A percentile compares a stretch with the other conserved stretches of the same genome.
Conservation (phyloP, 2,329 filamentous ascomycete species). For the Scytalidium sp. region DNA sequence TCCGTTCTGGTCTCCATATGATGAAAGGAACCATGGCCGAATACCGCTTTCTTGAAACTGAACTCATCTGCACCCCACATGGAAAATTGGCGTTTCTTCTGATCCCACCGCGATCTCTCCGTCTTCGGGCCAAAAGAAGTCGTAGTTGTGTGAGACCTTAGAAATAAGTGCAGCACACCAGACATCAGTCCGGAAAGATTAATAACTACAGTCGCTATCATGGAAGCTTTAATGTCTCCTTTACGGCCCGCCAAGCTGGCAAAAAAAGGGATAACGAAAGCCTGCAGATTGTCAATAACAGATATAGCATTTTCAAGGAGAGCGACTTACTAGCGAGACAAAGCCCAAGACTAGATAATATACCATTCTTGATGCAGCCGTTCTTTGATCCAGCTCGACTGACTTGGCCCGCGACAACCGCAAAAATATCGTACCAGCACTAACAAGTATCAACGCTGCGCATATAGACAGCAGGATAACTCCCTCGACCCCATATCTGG, state of each 20-base stretch:
- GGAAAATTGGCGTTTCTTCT: constrained; percentile 45
- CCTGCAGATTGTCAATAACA: constrained; percentile 36
- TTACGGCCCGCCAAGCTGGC: constrained; percentile 49
- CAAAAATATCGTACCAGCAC: constrained; percentile 52
- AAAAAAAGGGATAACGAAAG: constrained; percentile 63
- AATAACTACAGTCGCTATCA: constrained; percentile 63
- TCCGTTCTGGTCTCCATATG: constrained; percentile 10
- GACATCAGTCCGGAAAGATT: constrained; percentile 65
- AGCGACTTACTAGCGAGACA: constrained; percentile 53
- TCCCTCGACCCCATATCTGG: constrained; percentile 55
- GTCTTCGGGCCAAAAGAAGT: constrained; percentile 48
- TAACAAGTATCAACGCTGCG: constrained; percentile 45
- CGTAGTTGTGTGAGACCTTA: constrained; percentile 59
- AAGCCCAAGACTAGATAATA: constrained; percentile 58
- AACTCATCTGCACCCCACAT: constrained; percentile 41
- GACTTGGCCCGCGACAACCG: constrained; percentile 52
- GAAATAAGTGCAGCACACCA: constrained; percentile 63
- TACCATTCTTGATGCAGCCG: constrained; percentile 66
- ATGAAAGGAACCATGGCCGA: background rate
- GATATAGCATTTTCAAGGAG: constrained; percentile 4
- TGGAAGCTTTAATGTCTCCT: constrained; percentile 49
- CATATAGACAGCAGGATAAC: constrained; percentile 53
- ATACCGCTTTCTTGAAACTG: constrained; percentile 1
- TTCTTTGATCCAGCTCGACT: constrained; percentile 57
- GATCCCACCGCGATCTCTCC: constrained; percentile 42